Evolutionary conservation across 2,329 filamentous ascomycete genomes (phyloP), one percentile per base, ranked within the genome.

Genomic region (Daldinia sp.): DNA sequence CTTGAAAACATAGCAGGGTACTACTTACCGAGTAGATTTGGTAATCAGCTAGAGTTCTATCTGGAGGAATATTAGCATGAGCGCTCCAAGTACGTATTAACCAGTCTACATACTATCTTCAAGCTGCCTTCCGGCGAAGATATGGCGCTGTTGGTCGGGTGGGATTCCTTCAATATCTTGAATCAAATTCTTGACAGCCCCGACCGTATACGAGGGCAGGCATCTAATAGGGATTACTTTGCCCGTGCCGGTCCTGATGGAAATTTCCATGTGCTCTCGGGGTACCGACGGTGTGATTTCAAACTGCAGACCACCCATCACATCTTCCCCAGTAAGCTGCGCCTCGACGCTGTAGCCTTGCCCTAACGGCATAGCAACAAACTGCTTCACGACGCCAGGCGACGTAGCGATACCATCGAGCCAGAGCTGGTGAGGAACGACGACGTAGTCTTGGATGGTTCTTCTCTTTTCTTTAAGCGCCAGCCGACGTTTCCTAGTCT

Each of bases 301-400:
- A 35, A 84, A 72, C 57, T 81, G 81, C 2, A 84, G 60, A 3
- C 80, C 80, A 13, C 77, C 77, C 4, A 75, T 63, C 2, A 64
- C 61, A 19, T 83, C 81, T 37, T 75, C 55, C 3, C 79, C 79
- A 0, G 78, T 82, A 4, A 82, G 64, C 64, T 84, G 81, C 1
- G 74, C 73, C 67, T 84, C 81, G 6, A 83, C 75, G 0, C 77
- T 77, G 54, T 81, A 80, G 0, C 80, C 79, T 70, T 71, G 0
- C 77, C 77, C 23, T 77, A 64, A 0, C 79, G 32, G 77, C 76
- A 81, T 80, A 1, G 81, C 80, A 2, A 83, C 78, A 60, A 84
- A 84, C 61, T 84, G 82, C 8, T 78, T 74, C 3, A 83, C 78
- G 0, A 70, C 68, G 8, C 78, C 78, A 21, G 77, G 68, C 0